Evolutionary conservation across 108 stramenopile genomes (phyloP), one percentile per base, ranked within the genome.

Genomic region (Skeletonema grethae): DNA sequence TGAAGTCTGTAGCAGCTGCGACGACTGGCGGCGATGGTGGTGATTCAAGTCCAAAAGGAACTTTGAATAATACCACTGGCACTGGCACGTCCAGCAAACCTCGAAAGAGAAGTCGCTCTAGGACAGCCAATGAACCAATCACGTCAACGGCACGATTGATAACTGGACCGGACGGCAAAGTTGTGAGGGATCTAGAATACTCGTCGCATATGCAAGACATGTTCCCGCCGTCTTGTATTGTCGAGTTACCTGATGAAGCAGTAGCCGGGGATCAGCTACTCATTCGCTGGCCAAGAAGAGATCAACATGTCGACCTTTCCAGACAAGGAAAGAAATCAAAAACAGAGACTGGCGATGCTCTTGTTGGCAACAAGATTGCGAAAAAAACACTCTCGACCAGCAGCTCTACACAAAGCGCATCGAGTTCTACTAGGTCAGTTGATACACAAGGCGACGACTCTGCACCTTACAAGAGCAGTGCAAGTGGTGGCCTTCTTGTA

Each of bases 191-290:
- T 24, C 1, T 53, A 24, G 50, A 53, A 53, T 53, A 53, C 50
- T 53, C 50, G 22, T 20, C 50, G 7, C 22, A 53, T 22, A 53
- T 5, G 9, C 50, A 53, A 53, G 50, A 53, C 22, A 22, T 53
- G 50, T 53, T 24, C 50, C 22, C 8, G 18, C 22, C 50, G 50
- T 79, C 70, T 39, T 79, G 77, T 53, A 56, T 79, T 34, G 66
- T 79, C 3, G 57, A 79, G 31, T 25, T 79, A 5, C 66, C 77
- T 13, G 46, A 38, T 43, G 60, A 50, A 59, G 36, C 31, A 25
- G 61, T 45, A 62, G 24, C 60, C 25, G 77, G 77, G 12, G 77
- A 79, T 34, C 59, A 46, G 34, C 50, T 79, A 31, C 61, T 66
- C 32, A 79, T 79, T 38, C 77, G 65, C 35, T 79, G 77, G 50